Conservation (phyloP, 768 basidiomycete genomes). For the Hemileccinum rubropunctum region DNA sequence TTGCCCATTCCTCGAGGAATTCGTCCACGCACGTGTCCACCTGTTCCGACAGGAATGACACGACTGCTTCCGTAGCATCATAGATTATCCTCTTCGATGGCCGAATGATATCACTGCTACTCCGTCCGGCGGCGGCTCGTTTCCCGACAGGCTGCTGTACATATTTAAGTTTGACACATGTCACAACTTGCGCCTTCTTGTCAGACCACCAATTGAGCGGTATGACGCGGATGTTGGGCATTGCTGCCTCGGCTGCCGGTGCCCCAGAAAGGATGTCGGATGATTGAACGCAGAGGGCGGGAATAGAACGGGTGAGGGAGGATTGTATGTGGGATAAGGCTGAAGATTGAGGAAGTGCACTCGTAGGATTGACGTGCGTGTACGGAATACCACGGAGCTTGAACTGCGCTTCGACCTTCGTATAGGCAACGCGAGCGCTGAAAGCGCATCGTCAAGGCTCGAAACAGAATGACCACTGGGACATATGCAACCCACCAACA, state of each 20-base stretch:
- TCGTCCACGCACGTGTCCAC: conserved; percentile 87
- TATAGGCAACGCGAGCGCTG: conserved; percentile 89
- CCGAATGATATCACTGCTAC: conserved; percentile 57
- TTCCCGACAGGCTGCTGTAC: conserved; percentile 85
- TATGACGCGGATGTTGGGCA: conserved; percentile 88
- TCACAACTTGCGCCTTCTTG: conserved; percentile 76
- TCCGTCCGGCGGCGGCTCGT: conserved; percentile 51
- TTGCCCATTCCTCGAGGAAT: conserved; percentile 90
- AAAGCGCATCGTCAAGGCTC: not conserved
- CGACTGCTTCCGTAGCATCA: conserved; percentile 83
- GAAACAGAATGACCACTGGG: not conserved
- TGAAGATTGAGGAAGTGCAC: conserved; percentile 37
- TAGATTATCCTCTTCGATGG: conserved; percentile 88
- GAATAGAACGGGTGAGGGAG: conserved; percentile 72
- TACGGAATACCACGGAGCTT: conserved; percentile 79
- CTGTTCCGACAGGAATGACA: conserved; percentile 84
- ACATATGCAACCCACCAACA: conserved; percentile 63
- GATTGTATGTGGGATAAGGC: conserved; percentile 63
- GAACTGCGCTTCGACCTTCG: conserved; percentile 84
- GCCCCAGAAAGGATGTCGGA: conserved; percentile 78
- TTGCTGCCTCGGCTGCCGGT: conserved; percentile 86
- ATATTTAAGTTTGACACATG: conserved; percentile 87
- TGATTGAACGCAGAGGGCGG: conserved; percentile 80
- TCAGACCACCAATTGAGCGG: conserved; percentile 92
- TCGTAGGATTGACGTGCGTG: conserved; percentile 64